These are phyloP conservation scores for Pontederia paniculata DNA, from an alignment of 176 grass and related monocot species.

Conservation along the genomic window DNA sequence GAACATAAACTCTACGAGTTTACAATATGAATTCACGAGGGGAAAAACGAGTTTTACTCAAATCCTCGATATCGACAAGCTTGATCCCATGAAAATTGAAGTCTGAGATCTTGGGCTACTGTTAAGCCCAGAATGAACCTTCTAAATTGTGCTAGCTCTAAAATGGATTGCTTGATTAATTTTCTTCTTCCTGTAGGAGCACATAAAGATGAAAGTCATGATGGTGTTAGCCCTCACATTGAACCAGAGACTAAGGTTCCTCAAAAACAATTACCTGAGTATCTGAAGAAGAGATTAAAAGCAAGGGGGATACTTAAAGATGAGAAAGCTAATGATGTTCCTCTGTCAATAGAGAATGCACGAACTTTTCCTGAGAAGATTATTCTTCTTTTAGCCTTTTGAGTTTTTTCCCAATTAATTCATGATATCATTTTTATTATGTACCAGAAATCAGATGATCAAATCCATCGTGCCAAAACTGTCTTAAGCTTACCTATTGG, in stretches of 20 bases:
- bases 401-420: conserved; percentile 2
- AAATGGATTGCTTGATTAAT: background rate
- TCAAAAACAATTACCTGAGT: conserved; percentile 54
- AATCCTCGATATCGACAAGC: no score
- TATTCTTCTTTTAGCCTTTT: conserved; percentile 2
- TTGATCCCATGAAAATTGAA: no score
- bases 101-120: no score
- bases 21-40: no score
- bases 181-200: conserved; percentile 23
- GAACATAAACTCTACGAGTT: no score
- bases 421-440: conserved; percentile 12
- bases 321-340: conserved; percentile 27
- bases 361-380: conserved; percentile 18
- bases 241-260: conserved; percentile 32
- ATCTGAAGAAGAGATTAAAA: conserved; percentile 68
- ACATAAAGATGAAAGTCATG: conserved; percentile 30
- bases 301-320: conserved; percentile 88
- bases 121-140: no score
- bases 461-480: conserved; percentile 23
- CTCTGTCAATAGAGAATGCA: conserved; percentile 32
- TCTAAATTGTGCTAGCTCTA: no score
- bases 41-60: no score
- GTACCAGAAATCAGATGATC: conserved; percentile 32
- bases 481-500: conserved; percentile 39
- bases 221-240: background rate